These are phyloP conservation scores for Leonotis leonurus DNA, from an alignment of 257 asterid genomes.

Conservation along the genomic window DNA sequence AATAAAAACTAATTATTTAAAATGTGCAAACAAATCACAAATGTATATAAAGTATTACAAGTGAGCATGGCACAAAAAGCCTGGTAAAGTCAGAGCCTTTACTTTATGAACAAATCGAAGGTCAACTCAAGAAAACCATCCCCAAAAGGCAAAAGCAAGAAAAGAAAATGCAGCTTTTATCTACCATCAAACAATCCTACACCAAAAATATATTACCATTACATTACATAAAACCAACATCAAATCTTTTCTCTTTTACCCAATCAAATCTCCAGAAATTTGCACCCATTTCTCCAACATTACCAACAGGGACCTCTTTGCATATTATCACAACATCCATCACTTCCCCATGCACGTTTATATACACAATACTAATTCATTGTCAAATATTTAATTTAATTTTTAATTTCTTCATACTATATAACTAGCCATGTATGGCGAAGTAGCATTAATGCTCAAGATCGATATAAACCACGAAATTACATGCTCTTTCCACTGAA, in stretches of 20 bases:
- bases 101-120: slow-evolving; percentile 7
- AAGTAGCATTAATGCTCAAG: background rate
- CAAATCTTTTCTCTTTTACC: background rate
- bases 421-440: background rate
- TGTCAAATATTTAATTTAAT: too few species aligned
- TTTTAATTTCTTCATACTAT: background rate
- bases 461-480: background rate
- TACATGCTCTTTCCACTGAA: background rate
- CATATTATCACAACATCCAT: background rate
- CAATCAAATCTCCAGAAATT: background rate
- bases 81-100: background rate
- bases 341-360: slow-evolving; percentile 6
- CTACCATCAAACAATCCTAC: too few species aligned
- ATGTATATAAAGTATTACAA: too few species aligned
- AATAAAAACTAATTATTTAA: too few species aligned
- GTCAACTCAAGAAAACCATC: slow-evolving; percentile 14
- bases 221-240: background rate
- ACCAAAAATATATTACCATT: too few species aligned
- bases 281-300: background rate
- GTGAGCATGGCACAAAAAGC: slow-evolving; percentile 7
- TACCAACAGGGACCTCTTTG: background rate
- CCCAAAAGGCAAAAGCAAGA: slow-evolving; percentile 2
- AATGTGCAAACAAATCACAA: too few species aligned
- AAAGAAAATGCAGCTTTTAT: background rate
- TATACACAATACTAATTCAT: background rate